Evolutionary conservation across 2,329 filamentous ascomycete genomes (phyloP), one percentile per base, ranked within the genome.

Genomic region (Colletotrichum paranaense): DNA sequence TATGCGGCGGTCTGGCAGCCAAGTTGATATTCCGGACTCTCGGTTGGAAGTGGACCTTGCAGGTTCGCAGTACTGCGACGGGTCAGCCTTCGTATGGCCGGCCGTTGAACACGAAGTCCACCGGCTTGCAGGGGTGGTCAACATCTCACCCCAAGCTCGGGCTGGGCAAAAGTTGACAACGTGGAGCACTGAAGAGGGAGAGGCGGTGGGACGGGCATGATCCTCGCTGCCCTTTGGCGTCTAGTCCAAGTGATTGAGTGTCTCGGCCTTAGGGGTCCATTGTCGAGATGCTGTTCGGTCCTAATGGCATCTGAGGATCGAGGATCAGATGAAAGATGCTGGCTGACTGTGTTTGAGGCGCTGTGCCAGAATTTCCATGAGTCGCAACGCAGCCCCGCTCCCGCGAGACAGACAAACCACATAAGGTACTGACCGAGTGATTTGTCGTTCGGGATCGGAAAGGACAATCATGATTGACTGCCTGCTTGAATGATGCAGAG

Each of bases 21-120:
- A 46, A 72, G 56, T 73, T 26, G 59, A 73, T 22, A 22, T 60
- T 32, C 65, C 70, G 70, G 67, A 65, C 46, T 53, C 67, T 55
- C 68, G 68, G 68, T 62, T 74, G 57, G 26, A 59, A 52, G 72
- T 68, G 68, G 72, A 42, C 52, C 72, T 68, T 28, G 58, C 38
- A 53, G 68, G 52, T 16, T 46, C 24, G 38, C 38, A 42, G 38
- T 26, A 59, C 22, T 55, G 55, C 57, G 65, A 60, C 60, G 42
- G 59, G 66, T 66, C 66, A 72, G 69, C 69, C 70, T 65, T 71
- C 62, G 72, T 72, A 72, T 68, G 67, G 72, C 62, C 9, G 30
- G 30, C 30, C 55, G 58, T 62, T 68, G 72, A 59, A 74, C 72
- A 72, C 62, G 72, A 72, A 74, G 57, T 46, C 68, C 57, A 62